phyloP scores from a whole-genome alignment of 495 filamentous ascomycete species.

The Penicillium cinerascens region DNA sequence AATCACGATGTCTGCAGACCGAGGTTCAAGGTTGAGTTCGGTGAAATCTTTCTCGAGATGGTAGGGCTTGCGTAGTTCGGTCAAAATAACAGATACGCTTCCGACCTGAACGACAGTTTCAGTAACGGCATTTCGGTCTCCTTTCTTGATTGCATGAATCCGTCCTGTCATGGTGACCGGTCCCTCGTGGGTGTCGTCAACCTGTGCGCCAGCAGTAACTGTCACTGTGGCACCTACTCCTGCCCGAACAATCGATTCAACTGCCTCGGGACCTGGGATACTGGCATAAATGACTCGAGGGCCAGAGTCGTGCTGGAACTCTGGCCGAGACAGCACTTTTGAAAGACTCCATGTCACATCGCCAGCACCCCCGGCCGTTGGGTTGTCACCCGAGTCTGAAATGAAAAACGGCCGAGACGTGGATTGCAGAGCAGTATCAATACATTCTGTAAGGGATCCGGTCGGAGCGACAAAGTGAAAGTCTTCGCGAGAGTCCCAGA shows the following conservation, averaged over 20 bases:
- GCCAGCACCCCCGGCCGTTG: conserved; percentile 54
- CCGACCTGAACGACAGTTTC: conserved; percentile 54
- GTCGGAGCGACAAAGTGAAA: conserved; percentile 55
- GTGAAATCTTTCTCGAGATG: conserved; percentile 55
- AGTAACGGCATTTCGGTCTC: conserved; percentile 45
- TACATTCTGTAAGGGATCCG: conserved; percentile 47
- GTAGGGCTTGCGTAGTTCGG: conserved; percentile 55
- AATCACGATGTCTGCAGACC: conserved; percentile 50
- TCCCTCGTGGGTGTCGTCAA: conserved; percentile 49
- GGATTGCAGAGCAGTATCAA: conserved; percentile 46
- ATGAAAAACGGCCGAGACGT: conserved; percentile 52
- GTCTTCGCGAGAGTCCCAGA: conserved; percentile 47
- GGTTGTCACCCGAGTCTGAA: conserved; percentile 58
- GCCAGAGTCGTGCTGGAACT: conserved; percentile 38
- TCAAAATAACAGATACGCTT: conserved; percentile 53
- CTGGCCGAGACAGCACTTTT: conserved; percentile 43
- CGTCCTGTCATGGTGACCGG: conserved; percentile 52
- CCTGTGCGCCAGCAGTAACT: conserved; percentile 53
- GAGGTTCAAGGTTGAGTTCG: conserved; percentile 44
- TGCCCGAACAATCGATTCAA: conserved; percentile 42
- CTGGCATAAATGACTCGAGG: conserved; percentile 55
- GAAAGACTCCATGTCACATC: conserved; percentile 54
- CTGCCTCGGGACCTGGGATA: conserved; percentile 48
- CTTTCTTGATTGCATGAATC: conserved; percentile 52
- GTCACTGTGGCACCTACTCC: conserved; percentile 50